phyloP scores from a whole-genome alignment of 768 basidiomycete species.

The Leccinum truebloodii region DNA sequence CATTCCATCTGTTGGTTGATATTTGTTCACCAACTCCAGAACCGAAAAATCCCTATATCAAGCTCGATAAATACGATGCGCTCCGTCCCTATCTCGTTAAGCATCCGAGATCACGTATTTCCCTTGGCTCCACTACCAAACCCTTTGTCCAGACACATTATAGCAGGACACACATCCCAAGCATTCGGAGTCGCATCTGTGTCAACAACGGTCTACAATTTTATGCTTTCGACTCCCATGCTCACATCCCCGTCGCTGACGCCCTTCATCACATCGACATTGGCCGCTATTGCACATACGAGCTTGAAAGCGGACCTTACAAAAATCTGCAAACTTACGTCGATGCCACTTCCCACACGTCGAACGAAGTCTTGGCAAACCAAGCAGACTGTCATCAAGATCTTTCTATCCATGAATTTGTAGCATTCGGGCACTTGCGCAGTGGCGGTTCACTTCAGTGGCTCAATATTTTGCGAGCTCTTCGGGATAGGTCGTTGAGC shows the following conservation, averaged over 20 bases:
- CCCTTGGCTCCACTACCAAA: constrained; percentile 25
- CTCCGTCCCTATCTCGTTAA: constrained; percentile 13
- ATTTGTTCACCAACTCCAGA: constrained; percentile 25
- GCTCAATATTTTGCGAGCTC: constrained; percentile 48
- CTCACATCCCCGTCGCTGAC: constrained; percentile 7
- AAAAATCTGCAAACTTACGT: constrained; percentile 36
- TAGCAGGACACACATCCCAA: constrained; percentile 14
- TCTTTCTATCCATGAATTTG: constrained; percentile 44
- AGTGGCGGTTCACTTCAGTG: constrained; percentile 47
- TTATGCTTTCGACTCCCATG: constrained; percentile 28
- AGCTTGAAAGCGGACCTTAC: constrained; percentile 36
- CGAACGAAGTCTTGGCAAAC: constrained; percentile 44
- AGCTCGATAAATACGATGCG: constrained; percentile 13
- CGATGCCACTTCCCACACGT: constrained; percentile 35
- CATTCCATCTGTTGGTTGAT: constrained; percentile 40
- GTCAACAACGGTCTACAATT: constrained; percentile 34
- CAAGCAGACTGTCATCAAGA: constrained; percentile 43
- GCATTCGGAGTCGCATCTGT: constrained; percentile 15
- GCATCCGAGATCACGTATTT: constrained; percentile 20
- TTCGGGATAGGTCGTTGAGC: constrained; percentile 39
- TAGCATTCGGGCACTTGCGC: constrained; percentile 45
- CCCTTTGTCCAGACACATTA: constrained; percentile 39
- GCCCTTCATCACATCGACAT: constrained; percentile 19
- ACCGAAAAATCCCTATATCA: constrained; percentile 11
- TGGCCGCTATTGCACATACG: constrained; percentile 30